phyloP scores from a whole-genome alignment of 1,284 basidiomycete genomes.

The Meripilus lineatus region DNA sequence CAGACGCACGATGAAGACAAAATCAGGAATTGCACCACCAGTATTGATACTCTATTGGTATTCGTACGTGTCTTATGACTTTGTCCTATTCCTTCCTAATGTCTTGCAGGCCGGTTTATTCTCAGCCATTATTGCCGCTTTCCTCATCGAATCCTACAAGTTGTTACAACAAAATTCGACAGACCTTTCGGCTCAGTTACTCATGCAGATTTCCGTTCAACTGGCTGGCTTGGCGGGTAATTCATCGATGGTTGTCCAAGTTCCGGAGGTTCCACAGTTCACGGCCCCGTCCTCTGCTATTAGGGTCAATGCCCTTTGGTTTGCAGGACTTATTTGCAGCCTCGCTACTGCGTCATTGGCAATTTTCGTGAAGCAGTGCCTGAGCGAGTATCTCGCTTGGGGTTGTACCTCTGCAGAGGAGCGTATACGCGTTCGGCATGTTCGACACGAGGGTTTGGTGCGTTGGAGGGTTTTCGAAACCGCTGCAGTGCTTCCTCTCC shows the following conservation, averaged over 20 bases:
- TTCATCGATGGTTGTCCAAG: neutral
- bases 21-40: neutral
- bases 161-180: slow-evolving; percentile 6
- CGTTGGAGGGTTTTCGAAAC: slow-evolving; percentile 12
- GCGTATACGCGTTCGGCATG: slow-evolving; percentile 4
- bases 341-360: slow-evolving; percentile 14
- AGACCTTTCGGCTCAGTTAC: slow-evolving; percentile 4
- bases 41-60: neutral
- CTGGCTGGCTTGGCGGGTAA: too few species aligned
- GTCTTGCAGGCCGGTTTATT: slow-evolving; percentile 10
- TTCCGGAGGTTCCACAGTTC: neutral
- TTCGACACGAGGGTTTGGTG: slow-evolving; percentile 5
- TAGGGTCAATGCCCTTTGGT: slow-evolving; percentile 13
- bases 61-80: neutral
- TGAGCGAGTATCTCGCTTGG: slow-evolving; percentile 10
- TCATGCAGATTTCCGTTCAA: neutral
- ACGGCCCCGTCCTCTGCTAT: neutral
- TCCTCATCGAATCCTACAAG: slow-evolving; percentile 8
- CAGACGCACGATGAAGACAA: neutral
- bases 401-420: slow-evolving; percentile 4
- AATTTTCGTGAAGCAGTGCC: slow-evolving; percentile 17
- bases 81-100: neutral
- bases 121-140: slow-evolving; percentile 11
- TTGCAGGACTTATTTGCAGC: slow-evolving; percentile 13
- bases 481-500: slow-evolving; percentile 13